Evolutionary conservation across 2,329 filamentous ascomycete genomes (phyloP).

Genomic region (Pseudogymnoascus verrucosus): DNA sequence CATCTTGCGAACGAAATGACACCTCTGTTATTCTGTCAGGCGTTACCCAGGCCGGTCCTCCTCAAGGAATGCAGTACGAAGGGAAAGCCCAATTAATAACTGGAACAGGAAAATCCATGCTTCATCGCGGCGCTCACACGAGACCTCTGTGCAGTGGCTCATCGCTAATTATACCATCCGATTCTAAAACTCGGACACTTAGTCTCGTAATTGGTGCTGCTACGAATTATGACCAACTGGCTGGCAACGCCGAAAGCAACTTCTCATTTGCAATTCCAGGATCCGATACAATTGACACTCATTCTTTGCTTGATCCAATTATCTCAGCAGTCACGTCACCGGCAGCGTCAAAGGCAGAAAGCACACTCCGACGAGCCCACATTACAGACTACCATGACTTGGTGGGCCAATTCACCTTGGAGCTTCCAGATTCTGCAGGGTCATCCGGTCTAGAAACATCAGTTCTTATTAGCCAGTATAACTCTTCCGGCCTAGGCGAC

Average conservation of each 20-base stretch:
- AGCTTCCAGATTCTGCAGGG: slow-evolving; percentile 36
- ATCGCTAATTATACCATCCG: slow-evolving; percentile 26
- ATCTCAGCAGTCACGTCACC: slow-evolving; percentile 30
- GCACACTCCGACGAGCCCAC: slow-evolving; percentile 30
- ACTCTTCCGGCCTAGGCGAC: slow-evolving; percentile 32
- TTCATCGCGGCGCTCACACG: too few relatives aligned
- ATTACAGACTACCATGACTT: slow-evolving; percentile 35
- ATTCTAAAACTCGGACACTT: slow-evolving; percentile 20
- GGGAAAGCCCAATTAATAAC: slow-evolving; percentile 29
- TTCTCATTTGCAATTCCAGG: neutral
- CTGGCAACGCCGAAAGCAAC: slow-evolving; percentile 39
- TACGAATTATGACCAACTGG: slow-evolving; percentile 43
- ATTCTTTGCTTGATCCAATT: slow-evolving; percentile 27
- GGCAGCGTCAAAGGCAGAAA: slow-evolving; percentile 29
- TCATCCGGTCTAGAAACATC: slow-evolving; percentile 36
- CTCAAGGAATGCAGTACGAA: slow-evolving; percentile 38
- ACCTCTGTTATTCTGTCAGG: slow-evolving; percentile 27
- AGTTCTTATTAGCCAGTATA: slow-evolving; percentile 28
- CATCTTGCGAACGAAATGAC: slow-evolving; percentile 12
- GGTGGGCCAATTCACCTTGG: slow-evolving; percentile 33
- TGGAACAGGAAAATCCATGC: neutral
- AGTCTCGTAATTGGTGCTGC: slow-evolving; percentile 37
- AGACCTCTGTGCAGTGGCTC: slow-evolving; percentile 13
- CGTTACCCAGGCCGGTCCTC: slow-evolving; percentile 32
- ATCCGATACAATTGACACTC: slow-evolving; percentile 15